Base-by-base conservation (phyloP, 176 grass and related monocot species). In the Bothriochloa decipiens region DNA sequence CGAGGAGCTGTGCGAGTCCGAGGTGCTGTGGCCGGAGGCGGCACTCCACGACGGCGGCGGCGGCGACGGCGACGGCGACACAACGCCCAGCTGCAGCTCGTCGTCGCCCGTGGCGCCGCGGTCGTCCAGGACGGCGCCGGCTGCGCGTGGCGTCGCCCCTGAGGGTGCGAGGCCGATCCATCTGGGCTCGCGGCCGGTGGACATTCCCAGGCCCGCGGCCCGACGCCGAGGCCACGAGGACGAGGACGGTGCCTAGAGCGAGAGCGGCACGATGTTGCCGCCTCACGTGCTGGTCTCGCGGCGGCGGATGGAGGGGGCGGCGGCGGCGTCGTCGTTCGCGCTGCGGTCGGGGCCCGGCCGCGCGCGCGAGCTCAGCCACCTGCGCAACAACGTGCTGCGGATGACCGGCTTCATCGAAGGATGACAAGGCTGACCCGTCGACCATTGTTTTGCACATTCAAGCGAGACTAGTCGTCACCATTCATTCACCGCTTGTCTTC, bases 371-470 rank as follows among this genome's bases (percentile, higher is more conserved):
- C 90, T 92, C 64, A 86, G 86, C 70, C 77, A 89, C 65, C 81
- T 91, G 50, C 83, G 95, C 46, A 53, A 89, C 80, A 84, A 84
- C 65, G 92, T 97, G 71, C 82, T 92, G 67, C 87, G 88, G 5
- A 92, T 97, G 90, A 97, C 92, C 77, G 90, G 95, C 2, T 97
- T 92, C 86, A 89, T 91, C 55, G 92, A 97, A 88, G 90, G 88
- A 76, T 97, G 86, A 88, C 75, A 7, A 68, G 82, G 46, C 61
- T 68, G 47, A 23, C 82, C 64, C 20, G 17, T 43, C n/a, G n/a
- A n/a, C 16, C 1, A 6, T 36, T 6, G 46, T 81, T 55, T 52
- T 47, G 73, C 32, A 18, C 46, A 16, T 25, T 39, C 36, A 42
- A 25, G 36, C 16, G 26, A 2, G 49, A 70, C 49, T 82, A 46